Conservation (phyloP, 2,329 filamentous ascomycete species). For the Fusarium mangiferae region DNA sequence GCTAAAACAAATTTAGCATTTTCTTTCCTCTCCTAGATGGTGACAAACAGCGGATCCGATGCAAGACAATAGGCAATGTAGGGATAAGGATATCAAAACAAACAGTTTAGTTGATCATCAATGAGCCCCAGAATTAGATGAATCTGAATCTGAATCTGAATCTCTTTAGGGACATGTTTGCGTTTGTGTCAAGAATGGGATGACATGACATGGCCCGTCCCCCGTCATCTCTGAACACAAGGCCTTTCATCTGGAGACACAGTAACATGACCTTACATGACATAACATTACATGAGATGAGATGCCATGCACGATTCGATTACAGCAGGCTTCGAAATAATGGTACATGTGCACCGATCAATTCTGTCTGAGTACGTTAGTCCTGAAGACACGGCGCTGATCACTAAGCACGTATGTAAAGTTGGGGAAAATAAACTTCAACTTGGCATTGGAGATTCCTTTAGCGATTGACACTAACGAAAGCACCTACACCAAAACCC, state of each 20-base stretch:
- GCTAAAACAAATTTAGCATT: too few relatives aligned
- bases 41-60: constrained; percentile 28
- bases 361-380: background rate
- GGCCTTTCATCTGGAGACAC: background rate
- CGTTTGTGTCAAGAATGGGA: constrained; percentile 37
- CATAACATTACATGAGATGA: background rate
- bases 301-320: constrained; percentile 24
- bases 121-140: background rate
- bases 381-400: background rate
- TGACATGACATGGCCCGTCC: constrained; percentile 32
- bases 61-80: background rate
- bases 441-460: background rate
- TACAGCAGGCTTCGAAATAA: constrained; percentile 14
- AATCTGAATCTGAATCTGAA: constrained; percentile 13
- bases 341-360: constrained; percentile 1
- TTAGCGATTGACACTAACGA: background rate
- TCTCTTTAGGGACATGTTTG: constrained; percentile 30
- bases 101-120: constrained; percentile 2
- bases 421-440: background rate
- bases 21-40: too few relatives aligned
- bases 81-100: constrained; percentile 7
- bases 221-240: constrained; percentile 22
- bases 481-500: background rate
- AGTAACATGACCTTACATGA: background rate
- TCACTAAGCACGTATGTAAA: background rate